Percentiles rank a stretch among this genome's conserved stretches.
Conservation (phyloP, 306 rosid species). For the Hippophae rhamnoides region DNA sequence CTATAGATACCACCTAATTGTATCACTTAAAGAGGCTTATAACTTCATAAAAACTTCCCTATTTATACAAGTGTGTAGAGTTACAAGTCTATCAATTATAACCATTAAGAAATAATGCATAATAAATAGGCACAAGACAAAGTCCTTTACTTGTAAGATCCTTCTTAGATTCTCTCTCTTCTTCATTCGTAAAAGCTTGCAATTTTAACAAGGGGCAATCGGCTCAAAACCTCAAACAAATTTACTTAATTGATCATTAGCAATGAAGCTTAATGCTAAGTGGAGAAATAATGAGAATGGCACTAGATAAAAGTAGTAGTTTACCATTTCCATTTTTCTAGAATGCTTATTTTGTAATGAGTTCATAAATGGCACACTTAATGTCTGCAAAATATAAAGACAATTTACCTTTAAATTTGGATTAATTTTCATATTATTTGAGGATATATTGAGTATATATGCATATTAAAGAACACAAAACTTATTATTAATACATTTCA, state of each 20-base stretch:
- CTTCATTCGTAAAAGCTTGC: slow-evolving; percentile 26
- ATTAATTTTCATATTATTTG: neutral
- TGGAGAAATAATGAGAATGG: neutral
- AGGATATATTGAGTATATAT: neutral
- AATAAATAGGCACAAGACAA: slow-evolving; percentile 51
- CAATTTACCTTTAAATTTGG: neutral
- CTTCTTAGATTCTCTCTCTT: slow-evolving; percentile 18
- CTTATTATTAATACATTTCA: too few species aligned
- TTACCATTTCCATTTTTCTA: slow-evolving; percentile 38
- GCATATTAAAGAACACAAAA: too few species aligned
- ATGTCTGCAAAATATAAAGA: slow-evolving; percentile 30
- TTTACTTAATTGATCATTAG: neutral
- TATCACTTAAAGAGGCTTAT: too few species aligned
- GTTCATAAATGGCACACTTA: slow-evolving; percentile 49
- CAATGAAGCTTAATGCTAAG: neutral
- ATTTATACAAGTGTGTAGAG: too few species aligned
- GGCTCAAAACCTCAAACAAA: neutral
- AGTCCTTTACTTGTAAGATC: slow-evolving; percentile 53
- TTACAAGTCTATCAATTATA: slow-evolving; percentile 14
- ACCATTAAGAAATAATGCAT: slow-evolving; percentile 35
- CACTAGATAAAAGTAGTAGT: neutral
- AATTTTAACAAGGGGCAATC: slow-evolving; percentile 4
- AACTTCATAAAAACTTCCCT: too few species aligned
- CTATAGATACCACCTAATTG: too few species aligned
- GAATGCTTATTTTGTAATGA: slow-evolving; percentile 28